Evolutionary conservation across 2,329 filamentous ascomycete genomes (phyloP).

Genomic region (Nemania bipapillata): DNA sequence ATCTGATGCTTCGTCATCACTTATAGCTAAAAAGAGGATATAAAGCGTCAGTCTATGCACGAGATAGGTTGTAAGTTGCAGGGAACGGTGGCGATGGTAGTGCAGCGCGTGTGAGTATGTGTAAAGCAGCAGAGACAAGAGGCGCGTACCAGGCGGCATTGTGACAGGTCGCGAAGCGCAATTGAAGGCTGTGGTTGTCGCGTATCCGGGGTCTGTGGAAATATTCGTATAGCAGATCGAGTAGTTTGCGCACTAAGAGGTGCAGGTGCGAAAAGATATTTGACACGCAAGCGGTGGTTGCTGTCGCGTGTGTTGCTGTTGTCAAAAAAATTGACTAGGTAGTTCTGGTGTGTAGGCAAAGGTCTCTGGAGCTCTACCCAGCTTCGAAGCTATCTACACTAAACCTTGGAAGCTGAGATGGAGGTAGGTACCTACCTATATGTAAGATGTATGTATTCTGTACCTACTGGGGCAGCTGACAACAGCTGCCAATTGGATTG

Average conservation of each 20-base stretch:
- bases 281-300: neutral
- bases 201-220: slow-evolving; percentile 15
- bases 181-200: slow-evolving; percentile 14
- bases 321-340: neutral
- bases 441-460: too few relatives aligned
- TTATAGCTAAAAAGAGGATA: slow-evolving; percentile 51
- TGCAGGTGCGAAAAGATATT: neutral
- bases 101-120: neutral
- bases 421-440: too few relatives aligned
- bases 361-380: neutral
- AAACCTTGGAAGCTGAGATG: too few relatives aligned
- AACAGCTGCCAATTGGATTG: too few relatives aligned
- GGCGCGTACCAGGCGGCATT: slow-evolving; percentile 43
- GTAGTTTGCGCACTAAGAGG: slow-evolving; percentile 1
- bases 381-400: neutral
- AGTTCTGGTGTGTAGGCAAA: neutral
- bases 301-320: slow-evolving; percentile 1
- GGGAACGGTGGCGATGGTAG: neutral
- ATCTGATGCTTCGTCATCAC: slow-evolving; percentile 57
- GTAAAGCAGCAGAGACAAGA: neutral
- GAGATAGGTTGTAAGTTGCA: neutral
- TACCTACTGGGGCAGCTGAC: too few relatives aligned
- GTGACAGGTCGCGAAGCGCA: neutral
- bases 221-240: neutral
- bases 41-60: slow-evolving; percentile 26